A percentile compares a stretch with the other conserved stretches of the same genome.
These are phyloP conservation scores for Aspergillus incahuasiensis DNA, from an alignment of 495 filamentous ascomycete species.

Conservation along the genomic window DNA sequence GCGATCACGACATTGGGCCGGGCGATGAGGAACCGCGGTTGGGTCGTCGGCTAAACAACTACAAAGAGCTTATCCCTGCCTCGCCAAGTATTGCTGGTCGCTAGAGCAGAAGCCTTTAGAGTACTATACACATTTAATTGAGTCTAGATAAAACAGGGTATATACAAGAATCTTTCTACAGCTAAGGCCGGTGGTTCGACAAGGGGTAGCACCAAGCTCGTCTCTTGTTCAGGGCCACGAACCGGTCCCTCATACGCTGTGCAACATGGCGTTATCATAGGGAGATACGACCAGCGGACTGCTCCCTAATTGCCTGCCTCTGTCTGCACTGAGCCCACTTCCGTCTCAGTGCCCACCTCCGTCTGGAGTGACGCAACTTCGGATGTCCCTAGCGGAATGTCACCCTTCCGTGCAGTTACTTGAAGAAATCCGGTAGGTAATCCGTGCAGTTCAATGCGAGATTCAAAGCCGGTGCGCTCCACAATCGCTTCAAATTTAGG, in stretches of 20 bases:
- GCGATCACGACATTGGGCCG: neutral
- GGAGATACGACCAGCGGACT: neutral
- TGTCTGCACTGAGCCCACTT: conserved; percentile 13
- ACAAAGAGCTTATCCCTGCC: neutral
- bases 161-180: conserved; percentile 3
- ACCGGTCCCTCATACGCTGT: neutral
- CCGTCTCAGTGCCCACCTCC: neutral
- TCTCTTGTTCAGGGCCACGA: neutral
- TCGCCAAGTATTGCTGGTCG: too few species aligned
- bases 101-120: neutral
- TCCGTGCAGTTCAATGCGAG: conserved; percentile 19
- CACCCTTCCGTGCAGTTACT: conserved; percentile 30
- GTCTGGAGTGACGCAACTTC: conserved; percentile 20
- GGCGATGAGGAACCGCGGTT: neutral
- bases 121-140: neutral
- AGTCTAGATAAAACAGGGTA: neutral
- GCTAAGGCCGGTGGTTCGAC: neutral
- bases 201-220: neutral
- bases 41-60: neutral
- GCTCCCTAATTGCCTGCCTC: neutral
- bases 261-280: neutral
- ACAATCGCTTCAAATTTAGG: conserved; percentile 20
- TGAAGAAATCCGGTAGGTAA: conserved; percentile 25
- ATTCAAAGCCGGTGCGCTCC: conserved; percentile 34
- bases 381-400: conserved; percentile 25